Conservation (phyloP, 2,329 filamentous ascomycete species). For the Incumbomyces delicatus region DNA sequence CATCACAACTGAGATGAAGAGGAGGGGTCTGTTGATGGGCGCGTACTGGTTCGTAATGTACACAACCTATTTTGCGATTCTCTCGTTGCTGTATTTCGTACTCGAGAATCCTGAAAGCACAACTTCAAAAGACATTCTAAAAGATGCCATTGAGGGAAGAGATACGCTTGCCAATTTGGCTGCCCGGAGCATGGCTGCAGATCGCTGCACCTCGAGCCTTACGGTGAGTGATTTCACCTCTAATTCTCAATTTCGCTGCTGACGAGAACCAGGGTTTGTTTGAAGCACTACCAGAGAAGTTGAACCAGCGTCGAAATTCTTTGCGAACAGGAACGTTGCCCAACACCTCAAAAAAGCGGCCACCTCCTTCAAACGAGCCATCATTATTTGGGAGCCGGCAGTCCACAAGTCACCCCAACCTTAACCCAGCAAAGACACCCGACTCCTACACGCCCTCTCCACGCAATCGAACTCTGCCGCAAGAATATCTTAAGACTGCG, state of each 20-base stretch:
- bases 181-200: constrained; percentile 76
- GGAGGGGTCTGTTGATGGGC: constrained; percentile 49
- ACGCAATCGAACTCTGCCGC: constrained; percentile 15
- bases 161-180: constrained; percentile 72
- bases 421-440: constrained; percentile 2
- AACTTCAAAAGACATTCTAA: constrained; percentile 63
- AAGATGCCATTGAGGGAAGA: constrained; percentile 75
- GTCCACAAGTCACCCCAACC: constrained; percentile 3
- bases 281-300: constrained; percentile 65
- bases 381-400: not conserved
- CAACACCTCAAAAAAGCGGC: constrained; percentile 39
- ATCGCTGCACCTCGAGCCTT: constrained; percentile 70
- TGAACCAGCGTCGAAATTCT: constrained; percentile 47
- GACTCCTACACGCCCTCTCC: constrained; percentile 10
- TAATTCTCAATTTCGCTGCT: constrained; percentile 10
- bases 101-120: constrained; percentile 54
- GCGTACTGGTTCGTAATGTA: constrained; percentile 62
- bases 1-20: constrained; percentile 56
- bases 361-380: constrained; percentile 23
- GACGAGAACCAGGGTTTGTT: constrained; percentile 56
- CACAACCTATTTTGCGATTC: constrained; percentile 57
- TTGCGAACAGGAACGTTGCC: constrained; percentile 26
- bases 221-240: constrained; percentile 45
- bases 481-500: constrained; percentile 16
- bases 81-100: constrained; percentile 55